Base-by-base conservation (phyloP, 768 basidiomycete genomes). In the Trametes cingulata region DNA sequence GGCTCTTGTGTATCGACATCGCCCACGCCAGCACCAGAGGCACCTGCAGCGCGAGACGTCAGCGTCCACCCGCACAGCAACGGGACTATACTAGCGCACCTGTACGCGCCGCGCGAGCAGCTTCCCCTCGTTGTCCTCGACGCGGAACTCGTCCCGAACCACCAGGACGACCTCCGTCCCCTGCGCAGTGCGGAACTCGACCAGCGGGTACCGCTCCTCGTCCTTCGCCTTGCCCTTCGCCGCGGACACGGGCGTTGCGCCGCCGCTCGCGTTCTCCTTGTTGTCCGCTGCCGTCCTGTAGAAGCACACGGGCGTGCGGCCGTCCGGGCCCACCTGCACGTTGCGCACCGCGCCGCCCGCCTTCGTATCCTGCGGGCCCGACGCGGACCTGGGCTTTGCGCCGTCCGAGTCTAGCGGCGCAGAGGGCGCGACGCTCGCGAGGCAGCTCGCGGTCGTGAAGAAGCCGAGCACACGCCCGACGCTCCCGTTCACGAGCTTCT, bases 21-120 rank as follows among this genome's bases (percentile, higher is more conserved):
- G 88, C 87, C 88, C 87, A 91, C 0, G 87, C 85, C 0, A 88
- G 80, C 49, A 91, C 89, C 4, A 95, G 72, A 0, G 90, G 89
- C 1, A 92, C 66, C 85, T 90, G 63, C 13, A 5, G 5, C 12
- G 2, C 24, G 10, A 13, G 12, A 46, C 13, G 2, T 24, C 1
- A 25, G 13, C 7, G 24, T 4, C 45, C n/a, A n/a, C n/a, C n/a
- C n/a, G n/a, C n/a, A n/a, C n/a, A n/a, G n/a, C n/a, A 15, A 25
- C 6, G 24, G 22, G 42, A 10, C 19, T 37, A 40, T 40, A 5
- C 6, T 33, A 33, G 40, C 40, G 41, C 15, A 73, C 78, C 73
- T 81, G 80, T 59, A 80, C 76, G 14, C 80, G 72, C 22, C 81
- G 71, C 9, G 82, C 82, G 6, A 83, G 70, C 12, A 81, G 41